These are phyloP conservation scores for Colletotrichum euphorbiae DNA, from an alignment of 2,329 filamentous ascomycete species.

Conservation along the genomic window DNA sequence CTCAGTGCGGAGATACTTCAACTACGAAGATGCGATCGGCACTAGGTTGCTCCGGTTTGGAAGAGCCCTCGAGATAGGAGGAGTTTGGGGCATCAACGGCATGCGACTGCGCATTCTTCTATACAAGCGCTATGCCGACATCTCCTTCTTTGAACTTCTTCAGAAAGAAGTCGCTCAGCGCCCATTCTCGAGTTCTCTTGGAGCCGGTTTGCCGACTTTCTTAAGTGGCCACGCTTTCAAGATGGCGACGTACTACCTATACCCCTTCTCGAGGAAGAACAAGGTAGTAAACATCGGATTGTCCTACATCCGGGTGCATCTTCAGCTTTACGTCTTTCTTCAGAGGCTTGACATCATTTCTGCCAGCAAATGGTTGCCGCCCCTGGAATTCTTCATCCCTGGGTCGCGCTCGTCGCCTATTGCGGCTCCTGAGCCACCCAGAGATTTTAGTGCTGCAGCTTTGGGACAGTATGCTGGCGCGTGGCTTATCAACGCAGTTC, in stretches of 20 bases:
- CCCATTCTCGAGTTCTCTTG: slow-evolving; percentile 48
- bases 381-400: slow-evolving; percentile 63
- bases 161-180: slow-evolving; percentile 49
- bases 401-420: slow-evolving; percentile 65
- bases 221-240: slow-evolving; percentile 50
- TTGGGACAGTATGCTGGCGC: slow-evolving; percentile 58
- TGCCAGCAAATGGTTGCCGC: slow-evolving; percentile 56
- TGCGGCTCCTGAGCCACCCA: slow-evolving; percentile 56
- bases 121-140: slow-evolving; percentile 61
- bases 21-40: slow-evolving; percentile 62
- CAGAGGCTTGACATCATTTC: slow-evolving; percentile 63
- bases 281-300: slow-evolving; percentile 42
- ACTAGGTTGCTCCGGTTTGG: slow-evolving; percentile 50
- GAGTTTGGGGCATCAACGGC: slow-evolving; percentile 64
- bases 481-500: slow-evolving; percentile 56
- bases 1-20: slow-evolving; percentile 56
- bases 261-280: slow-evolving; percentile 38
- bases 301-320: slow-evolving; percentile 59
- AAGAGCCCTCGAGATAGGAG: slow-evolving; percentile 54
- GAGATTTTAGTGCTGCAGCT: slow-evolving; percentile 52
- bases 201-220: slow-evolving; percentile 56
- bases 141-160: slow-evolving; percentile 61
- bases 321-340: slow-evolving; percentile 64
- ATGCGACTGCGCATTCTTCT: slow-evolving; percentile 67
- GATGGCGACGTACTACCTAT: slow-evolving; percentile 43